Evolutionary conservation across 2,329 filamentous ascomycete species (phyloP).

Genomic region (Colletotrichum chrysophilum): DNA sequence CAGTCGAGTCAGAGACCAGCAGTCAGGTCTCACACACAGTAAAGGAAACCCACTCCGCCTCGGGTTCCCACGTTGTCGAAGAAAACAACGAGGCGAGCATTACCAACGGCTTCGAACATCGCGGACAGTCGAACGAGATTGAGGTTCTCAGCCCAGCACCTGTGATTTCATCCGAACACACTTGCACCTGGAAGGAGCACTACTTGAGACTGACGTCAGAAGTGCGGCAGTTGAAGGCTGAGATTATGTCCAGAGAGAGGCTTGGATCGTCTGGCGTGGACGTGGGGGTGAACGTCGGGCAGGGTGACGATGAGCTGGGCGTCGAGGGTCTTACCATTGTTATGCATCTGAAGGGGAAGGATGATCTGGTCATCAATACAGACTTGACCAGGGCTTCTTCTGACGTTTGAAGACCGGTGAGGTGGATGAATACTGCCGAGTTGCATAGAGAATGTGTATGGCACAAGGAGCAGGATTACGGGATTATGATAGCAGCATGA

Average conservation of each 20-base stretch:
- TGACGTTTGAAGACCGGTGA: background rate
- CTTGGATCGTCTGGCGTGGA: conserved; percentile 20
- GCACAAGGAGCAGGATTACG: background rate
- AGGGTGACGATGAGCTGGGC: conserved; percentile 40
- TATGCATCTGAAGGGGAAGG: conserved; percentile 53
- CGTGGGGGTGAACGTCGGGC: conserved; percentile 23
- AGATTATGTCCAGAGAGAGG: conserved; percentile 32
- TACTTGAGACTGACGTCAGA: conserved; percentile 46
- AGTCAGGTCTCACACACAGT: background rate
- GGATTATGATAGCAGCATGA: conserved; percentile 10
- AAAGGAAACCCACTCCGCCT: background rate
- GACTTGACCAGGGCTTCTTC: conserved; percentile 36
- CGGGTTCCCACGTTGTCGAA: background rate
- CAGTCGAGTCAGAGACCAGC: background rate
- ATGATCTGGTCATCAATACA: conserved; percentile 58
- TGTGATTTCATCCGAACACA: conserved; percentile 41
- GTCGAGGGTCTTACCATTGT: conserved; percentile 57
- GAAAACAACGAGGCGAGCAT: background rate
- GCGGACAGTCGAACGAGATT: background rate
- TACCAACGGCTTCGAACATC: background rate
- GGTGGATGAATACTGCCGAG: background rate
- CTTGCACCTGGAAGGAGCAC: conserved; percentile 46
- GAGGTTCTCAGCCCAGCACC: conserved; percentile 38
- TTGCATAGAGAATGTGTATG: background rate
- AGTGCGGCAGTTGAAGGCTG: conserved; percentile 44